Conservation (phyloP, 1,139 yeast species). For the Ashbya aceris region DNA sequence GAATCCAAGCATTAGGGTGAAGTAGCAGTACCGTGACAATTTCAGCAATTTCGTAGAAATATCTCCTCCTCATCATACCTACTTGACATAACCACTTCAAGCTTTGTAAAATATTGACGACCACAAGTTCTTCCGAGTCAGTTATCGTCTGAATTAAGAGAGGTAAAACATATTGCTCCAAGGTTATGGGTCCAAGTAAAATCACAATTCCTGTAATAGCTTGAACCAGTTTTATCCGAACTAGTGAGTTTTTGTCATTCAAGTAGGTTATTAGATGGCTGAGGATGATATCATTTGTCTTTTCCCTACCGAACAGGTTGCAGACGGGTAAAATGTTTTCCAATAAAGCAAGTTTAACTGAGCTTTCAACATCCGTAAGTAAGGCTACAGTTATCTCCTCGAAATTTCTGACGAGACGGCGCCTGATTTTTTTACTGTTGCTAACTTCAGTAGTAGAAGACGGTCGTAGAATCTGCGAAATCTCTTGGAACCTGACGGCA, state of each 20-base stretch:
- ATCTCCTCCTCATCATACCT: slow-evolving; percentile 42
- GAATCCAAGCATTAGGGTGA: slow-evolving; percentile 84
- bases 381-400: slow-evolving; percentile 57
- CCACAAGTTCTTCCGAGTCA: slow-evolving; percentile 79
- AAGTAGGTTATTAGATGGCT: slow-evolving; percentile 88
- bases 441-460: slow-evolving; percentile 27
- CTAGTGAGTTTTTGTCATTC: slow-evolving; percentile 63
- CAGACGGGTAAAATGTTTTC: slow-evolving; percentile 66
- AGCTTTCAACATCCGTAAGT: slow-evolving; percentile 57
- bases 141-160: slow-evolving; percentile 69
- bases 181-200: slow-evolving; percentile 67
- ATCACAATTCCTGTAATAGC: slow-evolving; percentile 74
- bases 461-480: slow-evolving; percentile 40
- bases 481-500: slow-evolving; percentile 55
- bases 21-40: slow-evolving; percentile 45
- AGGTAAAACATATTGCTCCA: slow-evolving; percentile 85
- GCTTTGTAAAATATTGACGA: slow-evolving; percentile 62
- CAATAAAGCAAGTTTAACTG: slow-evolving; percentile 63
- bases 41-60: slow-evolving; percentile 43
- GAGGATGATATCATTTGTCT: slow-evolving; percentile 75
- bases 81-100: slow-evolving; percentile 48
- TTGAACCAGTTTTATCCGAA: slow-evolving; percentile 63
- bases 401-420: slow-evolving; percentile 35
- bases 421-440: slow-evolving; percentile 14
- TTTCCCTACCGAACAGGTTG: slow-evolving; percentile 75